Evolutionary conservation across 345 rosid genomes (phyloP).

Genomic region (Aegle marmelos): DNA sequence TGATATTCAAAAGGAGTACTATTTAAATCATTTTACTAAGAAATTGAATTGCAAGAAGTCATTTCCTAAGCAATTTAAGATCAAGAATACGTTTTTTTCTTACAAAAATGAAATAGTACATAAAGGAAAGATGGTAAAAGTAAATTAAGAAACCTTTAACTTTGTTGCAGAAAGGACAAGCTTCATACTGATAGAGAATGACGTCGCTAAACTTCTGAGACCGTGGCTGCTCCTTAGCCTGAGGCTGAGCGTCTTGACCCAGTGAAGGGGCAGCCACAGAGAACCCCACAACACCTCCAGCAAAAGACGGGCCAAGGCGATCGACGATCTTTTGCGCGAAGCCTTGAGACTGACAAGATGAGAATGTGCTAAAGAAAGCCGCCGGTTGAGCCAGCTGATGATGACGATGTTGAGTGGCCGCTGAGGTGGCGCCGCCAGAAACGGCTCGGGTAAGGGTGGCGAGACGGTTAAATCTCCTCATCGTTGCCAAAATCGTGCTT

Average conservation of each 20-base stretch:
- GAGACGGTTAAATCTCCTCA: constrained; percentile 56
- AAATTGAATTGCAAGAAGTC: not conserved
- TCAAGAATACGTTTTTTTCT: not conserved
- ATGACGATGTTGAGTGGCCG: constrained; percentile 25
- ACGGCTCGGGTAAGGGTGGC: constrained; percentile 38
- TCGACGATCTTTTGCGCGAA: constrained; percentile 28
- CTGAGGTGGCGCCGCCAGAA: constrained; percentile 11
- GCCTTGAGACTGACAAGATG: constrained; percentile 15
- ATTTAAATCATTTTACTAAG: not conserved
- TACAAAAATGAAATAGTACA: not conserved
- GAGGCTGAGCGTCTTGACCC: constrained; percentile 55
- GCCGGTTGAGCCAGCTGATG: constrained; percentile 39
- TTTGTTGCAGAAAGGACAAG: constrained; percentile 97
- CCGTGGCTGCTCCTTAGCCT: constrained; percentile 55
- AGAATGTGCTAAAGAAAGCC: constrained; percentile 28
- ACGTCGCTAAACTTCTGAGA: constrained; percentile 56
- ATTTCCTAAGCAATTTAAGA: not conserved
- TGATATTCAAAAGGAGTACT: not conserved
- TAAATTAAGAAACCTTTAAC: constrained; percentile 53
- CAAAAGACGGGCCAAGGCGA: constrained; percentile 30
- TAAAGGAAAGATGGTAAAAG: not conserved
- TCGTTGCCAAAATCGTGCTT: constrained; percentile 12
- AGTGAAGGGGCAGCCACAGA: constrained; percentile 52
- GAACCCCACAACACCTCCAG: constrained; percentile 46
- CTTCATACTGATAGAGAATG: constrained; percentile 90